Evolutionary conservation across 2,329 filamentous ascomycete species (phyloP), one percentile per base, ranked within the genome.

Genomic region (Fusarium avenaceum): DNA sequence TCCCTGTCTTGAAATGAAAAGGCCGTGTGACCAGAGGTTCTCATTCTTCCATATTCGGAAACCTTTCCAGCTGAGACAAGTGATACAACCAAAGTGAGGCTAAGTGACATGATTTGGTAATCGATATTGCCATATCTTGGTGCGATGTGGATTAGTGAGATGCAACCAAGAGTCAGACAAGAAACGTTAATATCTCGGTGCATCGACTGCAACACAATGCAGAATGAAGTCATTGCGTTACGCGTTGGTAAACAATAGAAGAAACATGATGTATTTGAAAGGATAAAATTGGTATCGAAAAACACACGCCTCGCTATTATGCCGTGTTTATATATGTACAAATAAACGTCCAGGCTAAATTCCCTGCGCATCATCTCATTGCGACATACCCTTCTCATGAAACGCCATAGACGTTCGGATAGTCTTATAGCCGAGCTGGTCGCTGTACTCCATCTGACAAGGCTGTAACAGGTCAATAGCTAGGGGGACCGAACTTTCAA

Each of bases 261-360:
- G n/a, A 6, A 19, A 6, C 4, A 10, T 46, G 2, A 9, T 45
- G 10, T 17, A 15, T 47, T 47, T 9, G 11, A 22, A 32, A 39
- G 30, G 28, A n/a, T 14, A 20, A 7, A 40, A 2, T 20, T 19
- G 14, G 17, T 45, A 44, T 44, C 26, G 7, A 7, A 40, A 53
- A 43, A 17, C 33, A 52, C 24, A 33, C 54, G 45, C 50, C 42
- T 61, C 28, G 57, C 57, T 61, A 14, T 8, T 40, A 40, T 52
- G 13, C 13, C 9, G 26, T 11, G 4, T 22, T 32, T 0, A 6
- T 17, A 15, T 59, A 49, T 22, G 4, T 35, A 56, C 39, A 57
- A 17, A 1, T 39, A 10, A 26, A 45, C 14, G 10, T 39, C 5
- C 19, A 26, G 30, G 10, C 30, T 14, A 15, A 40, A 15, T 15